These are phyloP conservation scores for Aphanomyces cochlioides DNA, from an alignment of 352 stramenopile species.

Conservation along the genomic window DNA sequence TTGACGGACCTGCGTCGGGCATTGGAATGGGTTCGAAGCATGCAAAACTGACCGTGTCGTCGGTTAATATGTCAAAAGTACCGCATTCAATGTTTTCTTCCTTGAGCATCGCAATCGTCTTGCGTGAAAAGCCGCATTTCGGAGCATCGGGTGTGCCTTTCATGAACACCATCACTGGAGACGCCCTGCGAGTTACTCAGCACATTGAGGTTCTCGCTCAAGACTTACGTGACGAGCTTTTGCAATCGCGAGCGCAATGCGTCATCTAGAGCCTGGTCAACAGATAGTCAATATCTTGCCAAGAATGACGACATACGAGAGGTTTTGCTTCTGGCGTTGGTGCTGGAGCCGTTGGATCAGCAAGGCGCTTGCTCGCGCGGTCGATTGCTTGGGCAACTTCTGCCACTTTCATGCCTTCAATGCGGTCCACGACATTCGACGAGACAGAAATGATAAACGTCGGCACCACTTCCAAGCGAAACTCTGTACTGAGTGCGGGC, in stretches of 20 bases:
- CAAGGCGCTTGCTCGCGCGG: conserved; percentile 68
- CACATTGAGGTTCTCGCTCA: not conserved
- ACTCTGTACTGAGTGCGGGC: conserved; percentile 78
- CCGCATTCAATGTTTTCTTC: conserved; percentile 91
- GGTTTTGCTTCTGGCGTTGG: conserved; percentile 25
- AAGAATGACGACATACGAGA: not conserved
- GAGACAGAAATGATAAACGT: conserved; percentile 90
- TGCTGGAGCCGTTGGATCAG: conserved; percentile 27
- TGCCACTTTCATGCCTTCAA: conserved; percentile 77
- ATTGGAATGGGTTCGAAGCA: not conserved
- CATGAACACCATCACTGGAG: conserved; percentile 98
- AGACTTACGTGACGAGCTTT: conserved; percentile 68
- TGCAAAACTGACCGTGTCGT: conserved; percentile 74
- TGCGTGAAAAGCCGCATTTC: conserved; percentile 94
- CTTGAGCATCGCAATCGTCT: conserved; percentile 93
- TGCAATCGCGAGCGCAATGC: conserved; percentile 71
- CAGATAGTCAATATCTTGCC: conserved; percentile 5
- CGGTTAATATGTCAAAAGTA: conserved; percentile 96
- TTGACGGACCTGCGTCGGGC: conserved; percentile 77
- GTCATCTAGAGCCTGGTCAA: conserved; percentile 41
- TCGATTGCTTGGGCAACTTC: conserved; percentile 82
- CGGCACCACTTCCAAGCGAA: conserved; percentile 90
- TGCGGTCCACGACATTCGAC: conserved; percentile 70
- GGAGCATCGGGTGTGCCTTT: conserved; percentile 94
- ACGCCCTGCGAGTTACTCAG: conserved; percentile 40